Evolutionary conservation across 2,329 filamentous ascomycete genomes (phyloP).

Genomic region (Diaporthe sp.): DNA sequence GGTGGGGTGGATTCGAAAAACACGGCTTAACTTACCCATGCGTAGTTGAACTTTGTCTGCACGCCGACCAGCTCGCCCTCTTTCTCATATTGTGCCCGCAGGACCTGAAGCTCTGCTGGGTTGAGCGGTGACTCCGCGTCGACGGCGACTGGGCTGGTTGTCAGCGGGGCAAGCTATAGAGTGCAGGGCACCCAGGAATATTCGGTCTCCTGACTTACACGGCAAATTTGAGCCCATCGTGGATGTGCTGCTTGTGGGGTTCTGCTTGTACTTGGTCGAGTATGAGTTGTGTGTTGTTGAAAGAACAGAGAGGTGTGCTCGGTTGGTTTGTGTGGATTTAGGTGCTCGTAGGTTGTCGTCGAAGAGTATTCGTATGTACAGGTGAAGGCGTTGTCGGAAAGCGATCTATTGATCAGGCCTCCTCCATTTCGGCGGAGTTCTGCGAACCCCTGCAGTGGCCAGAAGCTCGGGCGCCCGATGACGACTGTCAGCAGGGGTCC

Average conservation of each 20-base stretch:
- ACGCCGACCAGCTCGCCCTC: conserved; percentile 97
- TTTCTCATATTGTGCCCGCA: conserved; percentile 95
- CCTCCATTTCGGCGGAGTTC: conserved; percentile 26
- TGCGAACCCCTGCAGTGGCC: conserved; percentile 28
- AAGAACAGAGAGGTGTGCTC: not conserved
- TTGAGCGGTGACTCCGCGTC: conserved; percentile 98
- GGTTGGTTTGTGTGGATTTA: not conserved
- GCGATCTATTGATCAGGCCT: conserved; percentile 25
- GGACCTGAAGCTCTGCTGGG: conserved; percentile 89
- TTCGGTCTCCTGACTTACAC: conserved; percentile 50
- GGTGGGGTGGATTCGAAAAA: not conserved
- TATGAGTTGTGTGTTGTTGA: not conserved
- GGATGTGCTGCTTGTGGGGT: conserved; percentile 10
- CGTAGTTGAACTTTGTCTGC: conserved; percentile 99
- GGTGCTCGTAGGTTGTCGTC: conserved; percentile 14
- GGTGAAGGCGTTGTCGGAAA: not conserved
- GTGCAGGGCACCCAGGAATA: conserved; percentile 30
- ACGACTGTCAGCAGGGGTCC: conserved; percentile 16
- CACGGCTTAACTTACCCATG: conserved; percentile 77
- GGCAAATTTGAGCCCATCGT: conserved; percentile 63
- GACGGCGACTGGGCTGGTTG: conserved; percentile 80
- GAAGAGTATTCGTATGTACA: not conserved
- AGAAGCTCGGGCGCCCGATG: conserved; percentile 33
- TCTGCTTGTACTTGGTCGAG: not conserved
- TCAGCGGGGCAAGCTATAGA: conserved; percentile 21